These are phyloP conservation scores for Begonia loranthoides DNA, from an alignment of 306 rosid species.

Conservation along the genomic window DNA sequence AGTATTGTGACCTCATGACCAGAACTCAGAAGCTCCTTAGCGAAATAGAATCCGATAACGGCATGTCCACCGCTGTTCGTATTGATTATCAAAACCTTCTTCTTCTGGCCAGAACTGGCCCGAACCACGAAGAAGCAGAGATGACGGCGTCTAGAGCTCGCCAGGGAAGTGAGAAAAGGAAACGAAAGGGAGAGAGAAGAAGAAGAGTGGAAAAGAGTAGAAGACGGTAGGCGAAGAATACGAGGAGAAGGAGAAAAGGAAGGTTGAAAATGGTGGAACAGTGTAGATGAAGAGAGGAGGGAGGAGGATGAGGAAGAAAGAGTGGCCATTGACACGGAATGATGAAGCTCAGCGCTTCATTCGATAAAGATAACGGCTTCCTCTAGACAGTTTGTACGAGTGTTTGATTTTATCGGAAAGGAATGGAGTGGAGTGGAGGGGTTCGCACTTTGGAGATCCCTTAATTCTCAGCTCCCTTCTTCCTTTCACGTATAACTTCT, in stretches of 20 bases:
- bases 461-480: too few species aligned
- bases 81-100: conserved; percentile 67
- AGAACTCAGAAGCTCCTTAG: conserved; percentile 68
- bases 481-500: too few species aligned
- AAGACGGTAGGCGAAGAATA: conserved; percentile 34
- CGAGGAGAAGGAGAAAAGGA: conserved; percentile 30
- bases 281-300: conserved; percentile 27
- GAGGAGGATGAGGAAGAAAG: conserved; percentile 46
- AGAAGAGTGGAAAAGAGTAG: conserved; percentile 25
- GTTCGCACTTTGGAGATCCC: too few species aligned
- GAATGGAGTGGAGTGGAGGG: too few species aligned
- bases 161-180: conserved; percentile 15
- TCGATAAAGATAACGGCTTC: conserved; percentile 8
- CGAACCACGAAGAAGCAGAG: conserved; percentile 24
- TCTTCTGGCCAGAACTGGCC: conserved; percentile 45
- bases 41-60: conserved; percentile 76
- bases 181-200: conserved; percentile 41
- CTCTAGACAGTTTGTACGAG: too few species aligned
- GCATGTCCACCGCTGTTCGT: conserved; percentile 89
- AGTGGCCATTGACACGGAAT: conserved; percentile 53
- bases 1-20: conserved; percentile 67
- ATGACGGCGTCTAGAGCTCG: conserved; percentile 21
- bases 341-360: conserved; percentile 40
- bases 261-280: conserved; percentile 29
- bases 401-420: too few species aligned